Percentiles rank a stretch among this genome's conserved stretches.
phyloP scores from a whole-genome alignment of 805 yeast species.

The Metschnikowia chrysomelidarum region DNA sequence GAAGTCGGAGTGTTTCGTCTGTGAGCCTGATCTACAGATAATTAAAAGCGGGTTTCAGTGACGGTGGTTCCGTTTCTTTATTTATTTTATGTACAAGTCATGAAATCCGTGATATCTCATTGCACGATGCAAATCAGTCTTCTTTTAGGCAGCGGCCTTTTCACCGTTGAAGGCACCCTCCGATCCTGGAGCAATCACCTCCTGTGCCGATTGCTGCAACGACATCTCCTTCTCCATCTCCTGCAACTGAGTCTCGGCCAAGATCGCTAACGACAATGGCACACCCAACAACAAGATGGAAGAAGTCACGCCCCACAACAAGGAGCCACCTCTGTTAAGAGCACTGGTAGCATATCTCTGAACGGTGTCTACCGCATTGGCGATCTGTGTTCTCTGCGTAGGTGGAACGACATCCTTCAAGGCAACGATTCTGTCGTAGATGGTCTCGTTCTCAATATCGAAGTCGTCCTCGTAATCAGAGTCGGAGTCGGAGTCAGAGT shows the following conservation, averaged over 20 bases:
- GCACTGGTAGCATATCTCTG: slow-evolving; percentile 38
- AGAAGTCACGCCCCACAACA: slow-evolving; percentile 84
- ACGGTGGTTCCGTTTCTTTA: too few relatives aligned
- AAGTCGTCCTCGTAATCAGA: slow-evolving; percentile 66
- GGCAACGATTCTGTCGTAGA: slow-evolving; percentile 85
- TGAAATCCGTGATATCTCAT: slow-evolving; percentile 16
- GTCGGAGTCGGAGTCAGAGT: slow-evolving; percentile 48
- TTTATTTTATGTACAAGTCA: slow-evolving; percentile 23
- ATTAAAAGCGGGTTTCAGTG: too few relatives aligned
- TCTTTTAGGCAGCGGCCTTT: slow-evolving; percentile 25
- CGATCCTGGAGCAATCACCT: slow-evolving; percentile 68
- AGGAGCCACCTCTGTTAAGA: slow-evolving; percentile 63
- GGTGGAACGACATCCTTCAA: slow-evolving; percentile 91
- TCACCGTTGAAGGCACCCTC: slow-evolving; percentile 42
- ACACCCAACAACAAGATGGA: slow-evolving; percentile 85
- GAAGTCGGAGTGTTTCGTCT: too few relatives aligned
- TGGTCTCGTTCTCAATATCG: slow-evolving; percentile 75
- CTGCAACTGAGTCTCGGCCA: slow-evolving; percentile 89
- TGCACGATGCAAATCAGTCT: slow-evolving; percentile 13
- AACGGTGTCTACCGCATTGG: slow-evolving; percentile 32
- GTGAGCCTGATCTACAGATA: too few relatives aligned
- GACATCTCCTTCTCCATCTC: slow-evolving; percentile 93
- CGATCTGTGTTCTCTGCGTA: slow-evolving; percentile 58
- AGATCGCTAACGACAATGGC: slow-evolving; percentile 84
- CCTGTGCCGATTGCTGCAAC: slow-evolving; percentile 74